Evolutionary conservation across 2,329 filamentous ascomycete genomes (phyloP).

Genomic region (Diplodia mutila): DNA sequence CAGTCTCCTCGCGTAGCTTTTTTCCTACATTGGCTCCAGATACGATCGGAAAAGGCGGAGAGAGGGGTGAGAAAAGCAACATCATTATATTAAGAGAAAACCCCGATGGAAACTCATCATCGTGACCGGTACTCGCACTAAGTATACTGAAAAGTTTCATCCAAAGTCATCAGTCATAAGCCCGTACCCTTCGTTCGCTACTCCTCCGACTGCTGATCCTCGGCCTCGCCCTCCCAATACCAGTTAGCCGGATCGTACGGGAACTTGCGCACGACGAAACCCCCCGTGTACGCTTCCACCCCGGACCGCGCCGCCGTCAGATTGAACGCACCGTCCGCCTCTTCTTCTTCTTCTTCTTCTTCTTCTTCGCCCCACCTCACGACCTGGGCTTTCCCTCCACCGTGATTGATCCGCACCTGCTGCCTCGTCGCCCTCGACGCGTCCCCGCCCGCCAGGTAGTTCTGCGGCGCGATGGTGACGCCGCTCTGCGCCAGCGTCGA

Average conservation of each 20-base stretch:
- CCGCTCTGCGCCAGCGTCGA: slow-evolving; percentile 53
- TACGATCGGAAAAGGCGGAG: not conserved
- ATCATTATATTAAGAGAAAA: not conserved
- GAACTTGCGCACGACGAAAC: slow-evolving; percentile 45
- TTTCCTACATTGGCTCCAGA: no score
- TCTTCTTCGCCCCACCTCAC: slow-evolving; percentile 28
- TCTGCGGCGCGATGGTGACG: slow-evolving; percentile 48
- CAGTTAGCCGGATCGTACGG: slow-evolving; percentile 11
- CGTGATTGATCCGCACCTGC: slow-evolving; percentile 46
- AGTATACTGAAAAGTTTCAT: not conserved
- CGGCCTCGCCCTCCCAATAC: not conserved
- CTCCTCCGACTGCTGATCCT: not conserved
- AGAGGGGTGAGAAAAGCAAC: not conserved
- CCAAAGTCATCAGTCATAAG: not conserved
- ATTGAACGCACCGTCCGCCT: not conserved
- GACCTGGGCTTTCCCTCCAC: slow-evolving; percentile 36
- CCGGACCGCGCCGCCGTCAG: not conserved
- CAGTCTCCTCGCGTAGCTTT: no score
- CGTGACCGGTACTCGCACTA: no score
- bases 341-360: rapidly evolving
- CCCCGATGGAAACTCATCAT: no score
- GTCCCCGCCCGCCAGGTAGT: slow-evolving; percentile 45
- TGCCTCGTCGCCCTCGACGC: slow-evolving; percentile 44
- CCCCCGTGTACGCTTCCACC: slow-evolving; percentile 20
- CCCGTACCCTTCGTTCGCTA: not conserved